Base-by-base conservation (phyloP, 768 basidiomycete species). In the Boletus pseudo-olivaceus region DNA sequence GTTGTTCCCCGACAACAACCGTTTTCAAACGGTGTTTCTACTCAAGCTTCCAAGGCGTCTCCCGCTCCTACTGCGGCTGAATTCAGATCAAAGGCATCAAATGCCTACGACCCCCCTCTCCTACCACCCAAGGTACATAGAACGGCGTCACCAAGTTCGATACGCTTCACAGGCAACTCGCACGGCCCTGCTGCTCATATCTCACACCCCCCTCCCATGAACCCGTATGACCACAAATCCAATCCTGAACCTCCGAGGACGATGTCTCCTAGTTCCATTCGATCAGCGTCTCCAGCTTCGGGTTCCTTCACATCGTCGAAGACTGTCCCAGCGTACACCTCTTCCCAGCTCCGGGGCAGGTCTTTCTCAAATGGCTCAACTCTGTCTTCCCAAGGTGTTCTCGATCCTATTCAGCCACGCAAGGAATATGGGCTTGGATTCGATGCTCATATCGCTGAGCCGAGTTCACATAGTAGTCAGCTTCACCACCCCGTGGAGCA, bases 51-150 rank as follows among this genome's bases (percentile, higher is more conserved):
- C 20, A 60, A 65, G 40, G 54, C 49, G 2, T 63, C 75, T 29
- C 71, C 76, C 4, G 57, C 69, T 6, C 73, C 76, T 17, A 68
- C 77, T 3, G 70, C 78, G 2, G 66, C 76, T 29, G 62, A 84
- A n/a, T 82, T 74, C 55, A 78, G 87, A 47, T 85, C 85, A 23
- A 88, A 83, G 70, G 69, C 82, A 33, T 76, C 74, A 14, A 87
- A 89, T 59, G 88, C 88, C 2, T 90, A 89, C 61, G 88, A 90
- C 60, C 88, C 88, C 3, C 88, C 88, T 32, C 80, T 90, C 54
- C 81, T 81, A 37, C 76, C 83, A 1, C 69, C 74, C 17, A 78
- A 73, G 54, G 68, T 70, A 45, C 60, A 61, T 32, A 65, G 66
- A 38, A 58, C 62, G 7, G 29, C 55, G 5, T 72, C 70, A 19